Conservation (phyloP, 2,329 filamentous ascomycete species). For the Aureobasidium uvarum region DNA sequence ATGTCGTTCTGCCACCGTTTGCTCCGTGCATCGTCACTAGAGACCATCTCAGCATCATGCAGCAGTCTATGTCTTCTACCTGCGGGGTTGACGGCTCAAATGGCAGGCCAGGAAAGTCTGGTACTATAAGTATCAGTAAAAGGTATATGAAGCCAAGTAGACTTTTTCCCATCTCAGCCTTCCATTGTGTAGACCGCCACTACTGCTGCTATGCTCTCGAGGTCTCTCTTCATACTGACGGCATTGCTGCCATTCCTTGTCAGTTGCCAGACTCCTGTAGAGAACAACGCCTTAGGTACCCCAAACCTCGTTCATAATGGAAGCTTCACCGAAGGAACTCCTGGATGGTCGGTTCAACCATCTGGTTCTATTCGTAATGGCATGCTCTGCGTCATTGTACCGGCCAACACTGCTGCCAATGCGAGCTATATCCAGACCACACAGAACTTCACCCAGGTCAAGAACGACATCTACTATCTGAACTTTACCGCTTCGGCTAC, state of each 20-base stretch:
- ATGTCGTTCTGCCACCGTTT: background rate
- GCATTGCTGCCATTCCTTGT: background rate
- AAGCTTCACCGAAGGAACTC: constrained; percentile 22
- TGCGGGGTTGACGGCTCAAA: background rate
- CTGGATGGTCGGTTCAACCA: constrained; percentile 14
- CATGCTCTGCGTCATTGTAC: constrained; percentile 24
- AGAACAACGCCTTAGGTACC: constrained; percentile 21
- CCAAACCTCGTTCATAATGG: constrained; percentile 26
- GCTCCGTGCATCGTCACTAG: background rate
- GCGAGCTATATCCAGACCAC: constrained; percentile 24
- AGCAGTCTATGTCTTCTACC: background rate
- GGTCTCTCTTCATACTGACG: background rate
- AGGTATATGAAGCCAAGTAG: background rate
- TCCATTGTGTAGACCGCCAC: background rate
- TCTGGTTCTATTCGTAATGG: constrained; percentile 6
- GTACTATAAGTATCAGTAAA: background rate
- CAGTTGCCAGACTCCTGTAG: constrained; percentile 5
- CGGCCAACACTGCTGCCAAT: constrained; percentile 22
- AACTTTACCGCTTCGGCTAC: constrained; percentile 27
- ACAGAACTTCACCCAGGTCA: constrained; percentile 26
- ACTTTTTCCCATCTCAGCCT: background rate
- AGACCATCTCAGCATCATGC: constrained; percentile 6
- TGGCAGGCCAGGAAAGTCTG: background rate
- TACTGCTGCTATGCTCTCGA: background rate
- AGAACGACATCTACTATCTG: constrained; percentile 27